A percentile compares a stretch with the other conserved stretches of the same genome.
Conservation (phyloP, 139 green algal species). For the Asterochloris erici region DNA sequence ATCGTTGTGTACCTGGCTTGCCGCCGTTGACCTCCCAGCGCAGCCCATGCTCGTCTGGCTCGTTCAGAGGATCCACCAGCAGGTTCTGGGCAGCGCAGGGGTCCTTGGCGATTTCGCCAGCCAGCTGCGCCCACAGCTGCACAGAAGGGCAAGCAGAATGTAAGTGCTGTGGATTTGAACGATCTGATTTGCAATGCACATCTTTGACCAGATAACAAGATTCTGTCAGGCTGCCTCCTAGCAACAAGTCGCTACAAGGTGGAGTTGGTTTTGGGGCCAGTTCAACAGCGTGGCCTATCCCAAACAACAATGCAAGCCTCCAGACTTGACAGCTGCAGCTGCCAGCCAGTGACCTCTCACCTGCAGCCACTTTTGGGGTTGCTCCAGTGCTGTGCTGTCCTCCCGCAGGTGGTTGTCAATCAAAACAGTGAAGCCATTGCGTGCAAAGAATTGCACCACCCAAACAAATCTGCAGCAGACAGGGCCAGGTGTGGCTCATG, state of each 20-base stretch:
- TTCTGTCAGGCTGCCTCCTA: neutral
- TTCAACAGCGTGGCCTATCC: neutral
- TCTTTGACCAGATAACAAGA: neutral
- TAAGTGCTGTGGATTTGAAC: too few species aligned
- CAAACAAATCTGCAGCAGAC: conserved; percentile 31
- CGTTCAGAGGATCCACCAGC: conserved; percentile 27
- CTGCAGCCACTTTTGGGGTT: neutral
- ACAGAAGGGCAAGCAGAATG: neutral
- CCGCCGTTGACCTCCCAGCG: conserved; percentile 19
- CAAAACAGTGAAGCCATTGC: conserved; percentile 50
- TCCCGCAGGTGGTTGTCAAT: conserved; percentile 15
- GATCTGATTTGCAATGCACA: too few species aligned
- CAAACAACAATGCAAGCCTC: neutral
- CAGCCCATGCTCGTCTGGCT: conserved; percentile 21
- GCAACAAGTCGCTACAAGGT: neutral
- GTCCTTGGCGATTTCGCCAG: neutral
- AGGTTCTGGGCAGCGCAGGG: neutral
- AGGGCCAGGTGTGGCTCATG: too few species aligned
- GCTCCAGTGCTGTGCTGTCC: conserved; percentile 17
- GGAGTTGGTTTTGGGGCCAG: neutral
- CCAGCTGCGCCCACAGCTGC: conserved; percentile 5
- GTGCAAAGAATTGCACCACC: conserved; percentile 45
- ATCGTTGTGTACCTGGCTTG: neutral
- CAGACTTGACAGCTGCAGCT: neutral
- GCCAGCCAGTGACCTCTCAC: neutral